These are phyloP conservation scores for Penicillium sclerotigenum DNA, from an alignment of 2,329 filamentous ascomycete genomes.

Conservation along the genomic window DNA sequence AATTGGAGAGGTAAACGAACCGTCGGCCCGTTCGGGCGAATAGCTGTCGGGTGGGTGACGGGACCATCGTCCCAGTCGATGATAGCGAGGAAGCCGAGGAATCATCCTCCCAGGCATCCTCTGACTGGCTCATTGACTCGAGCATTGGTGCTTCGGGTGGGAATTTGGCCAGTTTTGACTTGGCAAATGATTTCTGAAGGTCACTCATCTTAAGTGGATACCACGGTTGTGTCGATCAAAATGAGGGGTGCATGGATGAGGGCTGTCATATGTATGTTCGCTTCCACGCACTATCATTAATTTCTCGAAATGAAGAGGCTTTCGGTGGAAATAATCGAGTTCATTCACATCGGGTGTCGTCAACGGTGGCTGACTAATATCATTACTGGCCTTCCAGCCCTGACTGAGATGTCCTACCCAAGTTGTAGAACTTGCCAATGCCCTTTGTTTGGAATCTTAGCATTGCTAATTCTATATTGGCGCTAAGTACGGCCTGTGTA, in stretches of 20 bases:
- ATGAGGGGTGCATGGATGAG: background rate
- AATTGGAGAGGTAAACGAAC: constrained; percentile 45
- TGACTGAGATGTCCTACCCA: background rate
- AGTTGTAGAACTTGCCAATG: background rate
- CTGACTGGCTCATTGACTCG: constrained; percentile 37
- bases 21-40: constrained; percentile 65
- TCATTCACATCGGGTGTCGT: background rate
- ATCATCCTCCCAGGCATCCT: constrained; percentile 54
- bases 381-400: background rate
- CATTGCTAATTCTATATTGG: background rate
- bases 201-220: constrained; percentile 63
- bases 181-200: constrained; percentile 74
- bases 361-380: background rate
- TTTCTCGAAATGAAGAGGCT: background rate
- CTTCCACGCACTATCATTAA: no score
- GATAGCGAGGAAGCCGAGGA: constrained; percentile 80
- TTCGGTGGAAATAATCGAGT: background rate
- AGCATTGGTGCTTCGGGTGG: constrained; percentile 55
- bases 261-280: background rate
- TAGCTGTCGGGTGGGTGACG: constrained; percentile 68
- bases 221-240: constrained; percentile 5
- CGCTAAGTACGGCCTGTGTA: no score
- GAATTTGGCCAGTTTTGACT: constrained; percentile 64
- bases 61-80: constrained; percentile 86
- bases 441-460: background rate